A percentile compares a stretch with the other conserved stretches of the same genome.
Conservation (phyloP, 805 yeast genomes). For the Zygoascus biomembranicola region DNA sequence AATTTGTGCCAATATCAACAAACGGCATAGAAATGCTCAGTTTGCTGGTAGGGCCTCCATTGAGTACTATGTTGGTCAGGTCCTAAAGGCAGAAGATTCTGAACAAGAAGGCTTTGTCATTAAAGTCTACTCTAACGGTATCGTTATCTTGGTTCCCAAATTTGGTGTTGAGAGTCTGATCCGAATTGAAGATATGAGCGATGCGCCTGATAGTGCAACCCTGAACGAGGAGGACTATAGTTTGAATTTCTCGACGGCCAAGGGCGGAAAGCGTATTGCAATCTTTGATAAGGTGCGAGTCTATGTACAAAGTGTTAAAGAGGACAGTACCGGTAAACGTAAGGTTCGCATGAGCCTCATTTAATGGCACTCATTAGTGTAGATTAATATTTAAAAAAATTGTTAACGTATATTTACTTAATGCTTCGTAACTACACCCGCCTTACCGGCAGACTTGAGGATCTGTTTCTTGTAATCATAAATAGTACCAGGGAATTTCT, state of each 20-base stretch:
- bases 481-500: constrained; percentile 71
- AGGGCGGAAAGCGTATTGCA: constrained; percentile 35
- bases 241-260: constrained; percentile 46
- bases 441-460: constrained; percentile 61
- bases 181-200: constrained; percentile 57
- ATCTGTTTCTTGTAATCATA: constrained; percentile 87
- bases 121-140: constrained; percentile 88
- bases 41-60: constrained; percentile 98
- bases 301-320: constrained; percentile 70
- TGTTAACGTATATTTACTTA: constrained; percentile 22
- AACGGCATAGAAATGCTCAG: constrained; percentile 94
- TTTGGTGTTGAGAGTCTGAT: constrained; percentile 94
- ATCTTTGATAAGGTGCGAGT: constrained; percentile 86
- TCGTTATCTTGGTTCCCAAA: constrained; percentile 89
- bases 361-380: constrained; percentile 2
- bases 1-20: constrained; percentile 82
- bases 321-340: constrained; percentile 85
- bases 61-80: constrained; percentile 97
- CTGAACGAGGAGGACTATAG: constrained; percentile 75
- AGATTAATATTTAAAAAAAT: not conserved
- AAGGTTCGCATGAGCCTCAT: constrained; percentile 58
- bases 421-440: constrained; percentile 90
- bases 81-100: constrained; percentile 75
- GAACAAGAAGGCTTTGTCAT: constrained; percentile 85
- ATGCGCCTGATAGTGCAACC: constrained; percentile 50